Evolutionary conservation across 2,329 filamentous ascomycete species (phyloP).

Genomic region (Coniochaeta sp.): DNA sequence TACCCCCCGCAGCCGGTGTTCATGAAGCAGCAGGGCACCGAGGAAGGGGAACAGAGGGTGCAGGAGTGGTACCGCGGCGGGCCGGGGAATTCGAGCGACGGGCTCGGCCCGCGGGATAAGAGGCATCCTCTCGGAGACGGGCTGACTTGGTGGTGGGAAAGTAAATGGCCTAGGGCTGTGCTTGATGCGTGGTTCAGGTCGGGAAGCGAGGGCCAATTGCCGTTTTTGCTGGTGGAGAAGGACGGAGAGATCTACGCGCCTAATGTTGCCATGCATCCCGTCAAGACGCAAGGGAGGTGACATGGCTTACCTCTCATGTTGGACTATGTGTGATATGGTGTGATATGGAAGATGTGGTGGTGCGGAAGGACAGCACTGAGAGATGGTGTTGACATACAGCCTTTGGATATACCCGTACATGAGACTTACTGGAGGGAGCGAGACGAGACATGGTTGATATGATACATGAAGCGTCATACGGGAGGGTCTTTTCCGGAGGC

Average conservation of each 20-base stretch:
- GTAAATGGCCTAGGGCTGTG: constrained; percentile 21
- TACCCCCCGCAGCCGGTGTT: constrained; percentile 27
- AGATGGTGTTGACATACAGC: neutral
- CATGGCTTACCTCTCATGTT: neutral
- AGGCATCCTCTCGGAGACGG: constrained; percentile 16
- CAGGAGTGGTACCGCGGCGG: constrained; percentile 21
- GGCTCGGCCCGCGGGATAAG: constrained; percentile 15
- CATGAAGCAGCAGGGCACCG: constrained; percentile 15
- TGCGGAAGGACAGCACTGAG: neutral
- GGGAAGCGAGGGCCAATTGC: constrained; percentile 12
- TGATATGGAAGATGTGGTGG: neutral
- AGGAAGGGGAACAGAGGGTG: constrained; percentile 14
- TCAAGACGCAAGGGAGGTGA: constrained; percentile 16
- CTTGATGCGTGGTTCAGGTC: constrained; percentile 22
- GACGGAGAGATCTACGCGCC: constrained; percentile 24
- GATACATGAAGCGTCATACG: neutral
- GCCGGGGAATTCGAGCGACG: constrained; percentile 15
- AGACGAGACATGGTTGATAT: neutral
- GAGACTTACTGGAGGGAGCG: neutral
- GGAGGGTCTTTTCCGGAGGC: neutral
- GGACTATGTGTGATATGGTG: neutral
- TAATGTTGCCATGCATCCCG: constrained; percentile 27
- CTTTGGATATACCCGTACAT: neutral
- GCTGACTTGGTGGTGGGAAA: constrained; percentile 25
- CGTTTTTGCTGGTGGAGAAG: constrained; percentile 19